Evolutionary conservation across 805 yeast genomes (phyloP).

Genomic region (Tetrapisispora nanseiensis): DNA sequence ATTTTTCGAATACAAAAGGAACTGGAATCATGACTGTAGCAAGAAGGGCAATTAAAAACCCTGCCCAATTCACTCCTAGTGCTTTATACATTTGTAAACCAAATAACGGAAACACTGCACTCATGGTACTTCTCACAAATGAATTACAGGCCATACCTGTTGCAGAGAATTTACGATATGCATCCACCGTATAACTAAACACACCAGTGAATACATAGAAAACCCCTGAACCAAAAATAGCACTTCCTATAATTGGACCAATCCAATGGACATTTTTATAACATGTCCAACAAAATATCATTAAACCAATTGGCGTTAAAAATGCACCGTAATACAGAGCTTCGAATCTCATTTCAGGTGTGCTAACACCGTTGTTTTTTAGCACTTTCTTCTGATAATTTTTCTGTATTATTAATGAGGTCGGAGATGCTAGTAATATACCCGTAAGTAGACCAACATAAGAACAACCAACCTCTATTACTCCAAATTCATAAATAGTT

Average conservation of each 20-base stretch:
- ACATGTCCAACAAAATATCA: constrained; percentile 73
- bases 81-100: constrained; percentile 47
- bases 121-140: constrained; percentile 42
- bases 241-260: constrained; percentile 60
- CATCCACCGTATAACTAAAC: constrained; percentile 55
- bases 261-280: constrained; percentile 57
- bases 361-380: constrained; percentile 38
- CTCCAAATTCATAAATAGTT: constrained; percentile 40
- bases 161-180: constrained; percentile 46
- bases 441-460: constrained; percentile 53
- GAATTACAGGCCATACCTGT: constrained; percentile 44
- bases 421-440: constrained; percentile 37
- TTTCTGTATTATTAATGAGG: constrained; percentile 36
- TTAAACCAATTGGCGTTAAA: constrained; percentile 51
- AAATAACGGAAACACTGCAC: constrained; percentile 49
- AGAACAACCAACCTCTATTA: constrained; percentile 52
- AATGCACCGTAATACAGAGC: constrained; percentile 60
- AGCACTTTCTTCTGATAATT: constrained; percentile 35
- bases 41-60: constrained; percentile 41
- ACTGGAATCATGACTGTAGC: constrained; percentile 42
- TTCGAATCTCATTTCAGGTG: constrained; percentile 52
- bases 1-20: constrained; percentile 43
- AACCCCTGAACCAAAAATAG: constrained; percentile 64
- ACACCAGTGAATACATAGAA: constrained; percentile 55
- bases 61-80: constrained; percentile 51